Base-by-base conservation (phyloP, 2,329 filamentous ascomycete species). In the Fusarium subtropicale region DNA sequence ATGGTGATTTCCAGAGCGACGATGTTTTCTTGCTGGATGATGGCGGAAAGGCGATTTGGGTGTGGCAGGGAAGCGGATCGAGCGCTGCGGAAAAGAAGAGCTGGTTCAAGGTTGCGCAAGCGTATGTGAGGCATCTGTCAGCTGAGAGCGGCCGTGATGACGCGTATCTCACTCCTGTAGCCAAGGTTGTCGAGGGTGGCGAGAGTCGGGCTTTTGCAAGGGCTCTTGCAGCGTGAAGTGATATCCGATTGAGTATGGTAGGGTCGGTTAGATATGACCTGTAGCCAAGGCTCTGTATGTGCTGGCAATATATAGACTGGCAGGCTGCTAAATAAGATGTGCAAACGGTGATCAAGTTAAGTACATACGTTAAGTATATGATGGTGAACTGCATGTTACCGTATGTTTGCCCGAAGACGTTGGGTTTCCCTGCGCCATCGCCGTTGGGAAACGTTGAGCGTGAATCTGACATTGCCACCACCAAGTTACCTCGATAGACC, bases 1-100 rank as follows among this genome's bases (percentile, higher is more conserved):
- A 72, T 46, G 74, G 78, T 0, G 87, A 90, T 67, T 78, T 91
- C 9, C 83, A 89, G 64, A 83, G 82, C 41, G 81, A 84, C 46
- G 88, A 91, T 71, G 84, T 91, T 7, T 91, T 91, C 72, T 75
- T 92, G 22, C 81, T 90, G 22, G 84, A 87, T 63, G 87, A 90
- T 68, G 82, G 81, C 1, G 88, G 88, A 9, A 83, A 76, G 52
- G 79, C 79, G 10, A 80, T 91, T 34, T 92, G 89, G 88, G 87
- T 91, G 3, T 91, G 90, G 90, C 84, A 90, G 72, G 90, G 90
- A 1, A 77, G 79, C 3, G 80, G 81, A 2, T 88, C 89, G 11
- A 91, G 88, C 75, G 78, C 78, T 34, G 78, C 76, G 2, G 90
- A 91, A 78, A 89, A 83, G 76, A 83, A 85, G 7, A 80, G 81